Conservation (phyloP, 2,329 filamentous ascomycete genomes). For the Colletotrichum zoysiae region DNA sequence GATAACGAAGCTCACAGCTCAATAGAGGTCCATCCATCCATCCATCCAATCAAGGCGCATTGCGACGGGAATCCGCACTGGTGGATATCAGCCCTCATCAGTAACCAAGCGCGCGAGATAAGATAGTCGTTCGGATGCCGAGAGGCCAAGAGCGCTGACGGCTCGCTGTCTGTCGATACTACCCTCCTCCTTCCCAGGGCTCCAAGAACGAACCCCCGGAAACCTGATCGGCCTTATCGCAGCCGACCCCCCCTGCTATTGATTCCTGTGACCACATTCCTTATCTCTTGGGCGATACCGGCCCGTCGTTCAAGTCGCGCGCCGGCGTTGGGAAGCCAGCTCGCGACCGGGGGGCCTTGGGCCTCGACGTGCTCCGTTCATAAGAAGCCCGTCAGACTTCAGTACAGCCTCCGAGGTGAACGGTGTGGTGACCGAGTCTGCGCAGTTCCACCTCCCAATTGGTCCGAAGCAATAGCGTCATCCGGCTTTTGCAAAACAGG, state of each 20-base stretch:
- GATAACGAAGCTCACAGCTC: constrained; percentile 35
- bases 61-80: constrained; percentile 10
- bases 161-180: neutral
- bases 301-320: constrained; percentile 8
- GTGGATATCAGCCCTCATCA: neutral
- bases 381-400: constrained; percentile 8
- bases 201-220: neutral
- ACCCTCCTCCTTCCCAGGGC: neutral
- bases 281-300: constrained; percentile 32
- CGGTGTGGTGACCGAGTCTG: neutral
- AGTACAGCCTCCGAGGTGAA: neutral
- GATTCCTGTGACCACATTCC: constrained; percentile 20
- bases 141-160: neutral
- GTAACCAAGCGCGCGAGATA: constrained; percentile 11
- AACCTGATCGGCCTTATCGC: neutral
- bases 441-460: neutral
- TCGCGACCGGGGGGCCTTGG: neutral
- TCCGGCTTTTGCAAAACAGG: neutral
- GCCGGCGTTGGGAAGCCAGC: neutral
- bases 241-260: constrained; percentile 3
- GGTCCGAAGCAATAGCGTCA: neutral
- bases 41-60: constrained; percentile 16
- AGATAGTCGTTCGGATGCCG: neutral
- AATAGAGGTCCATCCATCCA: neutral
- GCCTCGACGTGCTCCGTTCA: neutral